Evolutionary conservation across 1,139 yeast genomes (phyloP), one percentile per base, ranked within the genome.

Genomic region (Lodderomyces beijingensis): DNA sequence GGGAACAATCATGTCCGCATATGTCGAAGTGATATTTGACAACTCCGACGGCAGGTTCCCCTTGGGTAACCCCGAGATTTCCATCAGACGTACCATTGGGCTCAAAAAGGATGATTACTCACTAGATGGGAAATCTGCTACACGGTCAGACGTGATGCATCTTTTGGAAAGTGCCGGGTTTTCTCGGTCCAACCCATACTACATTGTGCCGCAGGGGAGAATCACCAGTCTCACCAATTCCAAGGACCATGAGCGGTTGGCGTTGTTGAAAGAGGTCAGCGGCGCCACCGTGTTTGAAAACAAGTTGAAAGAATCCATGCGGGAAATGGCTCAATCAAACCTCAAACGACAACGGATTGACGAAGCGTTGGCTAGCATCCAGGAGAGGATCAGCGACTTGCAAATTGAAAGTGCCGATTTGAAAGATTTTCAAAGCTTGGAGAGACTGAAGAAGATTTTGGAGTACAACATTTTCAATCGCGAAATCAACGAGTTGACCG

Each of bases 181-280:
- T 50, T 84, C 95, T 1, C 71, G 86, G 39, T 79, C 89, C 3
- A 89, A 88, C 44, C 96, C 97, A 0, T 91, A 89, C 57, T 91
- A 91, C 55, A 89, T 91, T 47, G 98, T 91, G 3, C 98, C 98
- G 1, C 99, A 91, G 56, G 99, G 99, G 11, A 71, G 86, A 46
- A 86, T 88, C 47, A 79, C 89, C 0, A 71, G 83, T 1, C 66
- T 91, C 39, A 91, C 98, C 0, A 88, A 88, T 51, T 91, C 96
- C 1, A 83, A 84, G 46, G 96, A 88, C 53, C 53, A 74, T 3
- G 96, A 89, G 50, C 70, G 97, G 39, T 65, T 91, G 37, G 70
- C 77, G 20, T 62, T 89, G 27, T 64, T 91, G 43, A 88, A 91
- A 47, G 96, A 88, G 51, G 96, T 89, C 20, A 93, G 96, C 32